Evolutionary conservation across 2,329 filamentous ascomycete species (phyloP).

Genomic region (Sporothrix globosa): DNA sequence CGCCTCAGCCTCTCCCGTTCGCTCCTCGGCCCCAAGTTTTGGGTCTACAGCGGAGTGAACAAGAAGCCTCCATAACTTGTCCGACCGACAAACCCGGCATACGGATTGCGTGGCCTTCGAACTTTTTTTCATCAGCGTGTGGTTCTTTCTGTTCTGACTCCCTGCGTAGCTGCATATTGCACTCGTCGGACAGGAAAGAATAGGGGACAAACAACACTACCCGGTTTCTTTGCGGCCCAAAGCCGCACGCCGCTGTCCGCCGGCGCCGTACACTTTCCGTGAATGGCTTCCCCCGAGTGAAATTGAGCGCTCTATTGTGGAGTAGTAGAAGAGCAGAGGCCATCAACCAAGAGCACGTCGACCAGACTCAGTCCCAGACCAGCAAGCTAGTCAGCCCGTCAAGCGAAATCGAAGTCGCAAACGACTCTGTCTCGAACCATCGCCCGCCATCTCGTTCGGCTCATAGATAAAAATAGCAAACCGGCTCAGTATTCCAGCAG

Average conservation of each 20-base stretch:
- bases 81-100: slow-evolving; percentile 12
- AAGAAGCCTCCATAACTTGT: slow-evolving; percentile 95
- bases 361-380: slow-evolving; percentile 11
- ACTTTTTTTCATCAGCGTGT: slow-evolving; percentile 6
- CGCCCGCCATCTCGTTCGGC: neutral
- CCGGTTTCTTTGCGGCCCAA: slow-evolving; percentile 33
- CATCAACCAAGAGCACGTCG: slow-evolving; percentile 1
- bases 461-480: neutral
- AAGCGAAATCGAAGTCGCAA: slow-evolving; percentile 6
- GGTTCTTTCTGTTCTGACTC: slow-evolving; percentile 16
- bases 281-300: slow-evolving; percentile 38
- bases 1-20: slow-evolving; percentile 78
- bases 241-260: slow-evolving; percentile 37
- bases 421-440: neutral
- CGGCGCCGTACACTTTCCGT: slow-evolving; percentile 34
- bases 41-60: slow-evolving; percentile 96
- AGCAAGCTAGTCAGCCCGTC: slow-evolving; percentile 4
- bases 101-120: slow-evolving; percentile 18
- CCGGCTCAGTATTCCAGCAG: slow-evolving; percentile 3
- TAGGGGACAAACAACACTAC: slow-evolving; percentile 28
- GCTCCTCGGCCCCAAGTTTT: slow-evolving; percentile 87
- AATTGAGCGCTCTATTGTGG: slow-evolving; percentile 34
- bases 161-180: slow-evolving; percentile 30
- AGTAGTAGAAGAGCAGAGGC: slow-evolving; percentile 30
- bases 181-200: slow-evolving; percentile 26